Percentiles rank a stretch among this genome's conserved stretches.
phyloP scores from a whole-genome alignment of 139 green algal species.

The Coccomyxa sp. region DNA sequence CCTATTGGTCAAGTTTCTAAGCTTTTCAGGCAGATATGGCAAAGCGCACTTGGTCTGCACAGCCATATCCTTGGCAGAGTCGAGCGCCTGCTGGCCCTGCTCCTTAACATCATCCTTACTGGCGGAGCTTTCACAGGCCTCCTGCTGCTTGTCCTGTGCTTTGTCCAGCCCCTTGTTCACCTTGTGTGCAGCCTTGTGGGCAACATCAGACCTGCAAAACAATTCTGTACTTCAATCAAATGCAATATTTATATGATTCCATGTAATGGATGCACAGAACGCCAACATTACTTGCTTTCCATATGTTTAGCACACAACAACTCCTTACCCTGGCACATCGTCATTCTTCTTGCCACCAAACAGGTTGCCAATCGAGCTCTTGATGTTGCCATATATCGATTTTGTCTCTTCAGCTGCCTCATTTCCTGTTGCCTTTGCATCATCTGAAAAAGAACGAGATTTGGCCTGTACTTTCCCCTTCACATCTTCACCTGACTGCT shows the following conservation, averaged over 20 bases:
- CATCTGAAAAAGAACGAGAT: too few relatives aligned
- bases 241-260: neutral
- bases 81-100: neutral
- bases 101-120: neutral
- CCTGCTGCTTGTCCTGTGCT: neutral
- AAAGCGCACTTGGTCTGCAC: constrained; percentile 2
- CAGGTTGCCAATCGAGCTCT: neutral
- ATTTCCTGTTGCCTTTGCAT: too few relatives aligned
- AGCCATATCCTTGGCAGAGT: neutral
- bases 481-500: too few relatives aligned
- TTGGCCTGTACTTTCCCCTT: too few relatives aligned
- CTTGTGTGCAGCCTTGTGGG: neutral
- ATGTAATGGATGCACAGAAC: neutral
- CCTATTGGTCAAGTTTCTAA: neutral
- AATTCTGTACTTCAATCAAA: neutral
- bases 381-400: neutral
- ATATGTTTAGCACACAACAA: neutral
- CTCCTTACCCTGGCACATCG: neutral
- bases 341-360: neutral
- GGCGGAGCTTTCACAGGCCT: neutral
- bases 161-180: neutral
- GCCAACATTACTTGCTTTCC: neutral
- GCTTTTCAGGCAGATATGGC: neutral
- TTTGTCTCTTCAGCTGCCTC: too few relatives aligned
- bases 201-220: neutral